phyloP scores from a whole-genome alignment of 257 asterid genomes.

The Gentiana macrophylla region DNA sequence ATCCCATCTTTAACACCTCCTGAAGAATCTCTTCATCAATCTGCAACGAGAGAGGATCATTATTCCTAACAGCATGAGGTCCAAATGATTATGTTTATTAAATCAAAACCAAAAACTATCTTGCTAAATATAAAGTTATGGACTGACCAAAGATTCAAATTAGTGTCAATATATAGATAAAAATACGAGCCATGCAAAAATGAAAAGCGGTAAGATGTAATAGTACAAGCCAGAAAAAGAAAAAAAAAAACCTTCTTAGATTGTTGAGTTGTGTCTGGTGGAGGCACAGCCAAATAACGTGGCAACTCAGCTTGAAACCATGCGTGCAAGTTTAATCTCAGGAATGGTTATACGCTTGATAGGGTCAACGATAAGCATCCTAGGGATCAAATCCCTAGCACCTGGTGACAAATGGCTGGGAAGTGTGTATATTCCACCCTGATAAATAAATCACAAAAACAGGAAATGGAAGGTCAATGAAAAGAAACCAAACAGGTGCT shows the following conservation, averaged over 20 bases:
- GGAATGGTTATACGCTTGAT: slow-evolving; percentile 89
- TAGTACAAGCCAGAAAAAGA: too few relatives aligned
- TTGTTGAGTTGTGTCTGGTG: slow-evolving; percentile 79
- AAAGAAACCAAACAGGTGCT: too few relatives aligned
- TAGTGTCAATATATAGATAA: too few relatives aligned
- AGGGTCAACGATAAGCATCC: slow-evolving; percentile 92
- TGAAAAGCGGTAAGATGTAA: too few relatives aligned
- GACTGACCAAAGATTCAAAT: too few relatives aligned
- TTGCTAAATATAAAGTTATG: too few relatives aligned
- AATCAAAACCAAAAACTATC: too few relatives aligned
- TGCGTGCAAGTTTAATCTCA: slow-evolving; percentile 71
- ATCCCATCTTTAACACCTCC: slow-evolving; percentile 78
- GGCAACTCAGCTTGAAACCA: slow-evolving; percentile 94
- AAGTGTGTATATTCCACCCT: slow-evolving; percentile 93
- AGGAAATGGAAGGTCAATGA: neutral
- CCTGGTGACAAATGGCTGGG: slow-evolving; percentile 88
- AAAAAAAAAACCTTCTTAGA: slow-evolving; percentile 62
- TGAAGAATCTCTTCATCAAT: slow-evolving; percentile 88
- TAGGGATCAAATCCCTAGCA: slow-evolving; percentile 87
- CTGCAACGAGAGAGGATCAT: slow-evolving; percentile 24
- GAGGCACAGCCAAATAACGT: slow-evolving; percentile 85
- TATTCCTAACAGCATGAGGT: too few relatives aligned
- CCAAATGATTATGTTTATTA: too few relatives aligned
- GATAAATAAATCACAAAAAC: slow-evolving; percentile 16
- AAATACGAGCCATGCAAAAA: too few relatives aligned